Evolutionary conservation across 1,139 yeast species (phyloP), one percentile per base, ranked within the genome.

Genomic region (Candida labiduridarum): DNA sequence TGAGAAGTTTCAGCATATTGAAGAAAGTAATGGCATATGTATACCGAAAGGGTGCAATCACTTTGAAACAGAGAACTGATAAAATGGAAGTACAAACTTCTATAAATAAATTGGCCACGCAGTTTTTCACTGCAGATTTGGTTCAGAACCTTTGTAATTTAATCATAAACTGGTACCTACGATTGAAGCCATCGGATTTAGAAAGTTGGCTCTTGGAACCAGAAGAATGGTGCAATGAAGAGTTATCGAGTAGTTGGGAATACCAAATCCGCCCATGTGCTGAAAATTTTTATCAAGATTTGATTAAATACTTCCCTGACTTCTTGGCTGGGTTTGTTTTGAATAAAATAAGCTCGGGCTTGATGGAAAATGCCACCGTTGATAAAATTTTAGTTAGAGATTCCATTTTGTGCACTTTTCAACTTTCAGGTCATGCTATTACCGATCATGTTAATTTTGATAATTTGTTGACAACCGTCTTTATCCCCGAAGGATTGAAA

Each of bases 201-300:
- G 96, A 88, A 58, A 73, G 82, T 44, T 94, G 98, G 98, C 67
- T 75, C 12, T 67, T 80, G 33, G 96, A 90, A 53, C 97, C 98
- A 0, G 98, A 91, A 65, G 97, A 89, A 62, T 94, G 96, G 90
- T 84, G 89, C 33, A 84, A 84, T 55, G 96, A 89, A 62, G 96
- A 91, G 58, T 72, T 85, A 51, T 80, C 86, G 41, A 76, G 84
- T 7, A 85, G 89, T 59, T 90, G 90, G 84, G 97, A 92, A 62
- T 90, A 75, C 62, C 94, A 89, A 61, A 78, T 91, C 6, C 76
- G 96, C 48, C 92, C 96, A 2, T 89, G 97, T 66, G 91, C 96
- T 0, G 97, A 91, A 58, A 84, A 85, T 59, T 84, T 90, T 57
- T 92, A 85, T 62, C 89, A 85, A 54, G 96, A 89, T 61, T 68